Evolutionary conservation across 306 rosid species (phyloP).

Genomic region (Acmispon strigosus): DNA sequence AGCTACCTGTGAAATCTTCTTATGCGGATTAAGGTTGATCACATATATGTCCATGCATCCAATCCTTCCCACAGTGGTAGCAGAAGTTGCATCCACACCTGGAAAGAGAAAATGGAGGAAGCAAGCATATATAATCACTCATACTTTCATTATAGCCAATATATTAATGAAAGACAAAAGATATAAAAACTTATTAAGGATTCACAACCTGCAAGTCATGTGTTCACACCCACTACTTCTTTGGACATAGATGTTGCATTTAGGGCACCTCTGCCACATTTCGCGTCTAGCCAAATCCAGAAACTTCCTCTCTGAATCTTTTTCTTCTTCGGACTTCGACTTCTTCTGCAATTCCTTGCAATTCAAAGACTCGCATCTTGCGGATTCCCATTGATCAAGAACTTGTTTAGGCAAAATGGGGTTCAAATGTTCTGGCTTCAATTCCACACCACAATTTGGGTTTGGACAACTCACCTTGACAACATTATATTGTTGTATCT

Average conservation of each 20-base stretch:
- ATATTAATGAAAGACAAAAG: background rate
- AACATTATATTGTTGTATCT: background rate
- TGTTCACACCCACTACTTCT: constrained; percentile 8
- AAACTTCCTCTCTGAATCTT: background rate
- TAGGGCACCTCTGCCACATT: constrained; percentile 8
- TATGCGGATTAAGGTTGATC: too few species aligned
- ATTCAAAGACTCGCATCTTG: background rate
- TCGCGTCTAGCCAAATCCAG: background rate
- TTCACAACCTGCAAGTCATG: background rate
- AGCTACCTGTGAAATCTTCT: too few species aligned
- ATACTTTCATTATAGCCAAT: background rate
- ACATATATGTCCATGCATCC: background rate
- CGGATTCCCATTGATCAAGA: background rate
- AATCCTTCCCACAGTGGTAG: background rate
- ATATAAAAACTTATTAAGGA: background rate
- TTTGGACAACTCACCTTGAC: constrained; percentile 1
- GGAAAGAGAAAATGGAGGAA: background rate
- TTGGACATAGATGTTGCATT: background rate
- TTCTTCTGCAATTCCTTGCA: background rate
- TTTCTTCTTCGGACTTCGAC: background rate
- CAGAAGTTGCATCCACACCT: constrained; percentile 25
- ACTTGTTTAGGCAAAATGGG: background rate
- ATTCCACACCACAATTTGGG: background rate
- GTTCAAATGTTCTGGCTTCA: background rate
- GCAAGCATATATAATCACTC: background rate